phyloP scores from a whole-genome alignment of 2,329 filamentous ascomycete genomes.

The Aspergillus fructus region DNA sequence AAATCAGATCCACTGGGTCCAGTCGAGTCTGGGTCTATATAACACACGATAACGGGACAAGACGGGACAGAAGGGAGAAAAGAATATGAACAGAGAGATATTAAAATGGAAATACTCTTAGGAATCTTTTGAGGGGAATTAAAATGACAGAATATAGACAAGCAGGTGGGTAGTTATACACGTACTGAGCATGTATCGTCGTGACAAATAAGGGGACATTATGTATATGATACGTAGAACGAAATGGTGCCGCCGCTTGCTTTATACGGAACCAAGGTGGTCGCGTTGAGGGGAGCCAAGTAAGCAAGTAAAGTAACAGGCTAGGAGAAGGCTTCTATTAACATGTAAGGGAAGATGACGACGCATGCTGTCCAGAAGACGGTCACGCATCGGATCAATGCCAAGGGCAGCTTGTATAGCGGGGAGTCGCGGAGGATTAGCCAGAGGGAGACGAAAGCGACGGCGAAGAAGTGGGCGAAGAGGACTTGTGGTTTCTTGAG shows the following conservation, averaged over 20 bases:
- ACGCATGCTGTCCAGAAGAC: constrained; percentile 78
- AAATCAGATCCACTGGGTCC: neutral
- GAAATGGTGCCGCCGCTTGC: neutral
- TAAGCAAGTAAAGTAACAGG: too few species aligned
- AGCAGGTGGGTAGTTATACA: neutral
- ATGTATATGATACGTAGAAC: neutral
- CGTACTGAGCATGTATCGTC: neutral
- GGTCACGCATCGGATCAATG: constrained; percentile 63
- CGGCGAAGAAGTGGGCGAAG: constrained; percentile 90
- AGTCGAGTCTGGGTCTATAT: neutral
- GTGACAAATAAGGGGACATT: neutral
- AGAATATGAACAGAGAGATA: neutral
- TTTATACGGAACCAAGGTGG: too few species aligned
- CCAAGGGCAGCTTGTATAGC: constrained; percentile 60
- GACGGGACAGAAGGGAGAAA: neutral
- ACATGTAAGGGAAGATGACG: constrained; percentile 81
- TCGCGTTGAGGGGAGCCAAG: too few species aligned
- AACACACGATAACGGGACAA: neutral
- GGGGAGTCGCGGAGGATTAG: constrained; percentile 55
- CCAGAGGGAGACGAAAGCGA: constrained; percentile 87
- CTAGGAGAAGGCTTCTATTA: constrained; percentile 59
- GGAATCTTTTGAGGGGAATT: neutral
- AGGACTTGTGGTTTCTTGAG: constrained; percentile 75
- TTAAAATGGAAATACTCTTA: neutral
- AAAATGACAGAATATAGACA: neutral